Evolutionary conservation across 2,329 filamentous ascomycete genomes (phyloP), one percentile per base, ranked within the genome.

Genomic region (Chaetomium sp.): DNA sequence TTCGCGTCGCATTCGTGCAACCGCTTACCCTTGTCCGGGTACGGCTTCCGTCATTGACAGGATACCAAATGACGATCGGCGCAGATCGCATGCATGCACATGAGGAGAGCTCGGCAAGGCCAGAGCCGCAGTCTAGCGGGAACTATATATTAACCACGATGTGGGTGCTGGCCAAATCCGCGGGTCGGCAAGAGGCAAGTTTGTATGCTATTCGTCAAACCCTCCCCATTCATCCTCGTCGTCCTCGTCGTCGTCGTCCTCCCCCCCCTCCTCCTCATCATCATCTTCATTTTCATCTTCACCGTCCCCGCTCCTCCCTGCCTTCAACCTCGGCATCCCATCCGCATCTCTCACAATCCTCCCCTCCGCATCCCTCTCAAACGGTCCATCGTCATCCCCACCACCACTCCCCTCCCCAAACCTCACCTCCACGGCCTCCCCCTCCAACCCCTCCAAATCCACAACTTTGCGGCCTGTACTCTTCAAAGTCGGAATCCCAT

Each of bases 401-500:
- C 51, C 56, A 12, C 19, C 62, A 1, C 35, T n/a, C n/a, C n/a
- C 62, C n/a, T 35, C n/a, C 31, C 27, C 38, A 62, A 63, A 64
- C 60, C 50, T 60, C 54, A 63, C n/a, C 59, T 62, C 60, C 29
- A 53, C 51, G 1, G 13, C 49, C 1, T 4, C 56, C 9, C 60
- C 57, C 21, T 62, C 67, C 19, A 42, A 42, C 13, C 53, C 66
- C 38, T 53, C 63, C 33, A 65, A 16, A 29, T 68, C 65, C 16
- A 69, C 42, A 47, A 66, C 70, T 64, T 70, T 70, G 59, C 57
- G 49, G 31, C 70, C 69, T 1, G 66, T 70, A 4, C 61, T 60
- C 68, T 75, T 75, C 33, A 73, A 55, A 9, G 71, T 72, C 47
- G 74, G 75, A 66, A 75, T 75, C 2, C 74, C 74, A 21, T 67